phyloP scores from a whole-genome alignment of 2,329 filamentous ascomycete genomes.

The Botrytis fragariae region DNA sequence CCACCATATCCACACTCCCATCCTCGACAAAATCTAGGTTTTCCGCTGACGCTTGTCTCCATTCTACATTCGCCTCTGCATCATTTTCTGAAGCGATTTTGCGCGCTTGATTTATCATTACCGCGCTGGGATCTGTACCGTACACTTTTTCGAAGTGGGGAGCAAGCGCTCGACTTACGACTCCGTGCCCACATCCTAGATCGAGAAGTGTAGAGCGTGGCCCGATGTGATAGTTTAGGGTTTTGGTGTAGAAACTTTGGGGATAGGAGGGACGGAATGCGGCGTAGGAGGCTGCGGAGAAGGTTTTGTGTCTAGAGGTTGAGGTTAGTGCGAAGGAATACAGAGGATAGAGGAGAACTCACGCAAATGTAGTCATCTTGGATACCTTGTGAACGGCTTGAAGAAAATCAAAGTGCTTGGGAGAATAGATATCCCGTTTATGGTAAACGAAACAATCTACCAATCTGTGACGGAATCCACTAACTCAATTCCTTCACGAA shows the following conservation, averaged over 20 bases:
- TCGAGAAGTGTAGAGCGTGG: constrained; percentile 47
- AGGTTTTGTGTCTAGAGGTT: constrained; percentile 49
- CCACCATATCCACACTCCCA: constrained; percentile 50
- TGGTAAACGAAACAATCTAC: background rate
- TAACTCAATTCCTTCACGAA: background rate
- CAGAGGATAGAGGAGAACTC: constrained; percentile 30
- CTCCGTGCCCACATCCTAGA: constrained; percentile 62
- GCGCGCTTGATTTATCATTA: constrained; percentile 54
- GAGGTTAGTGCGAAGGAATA: constrained; percentile 14
- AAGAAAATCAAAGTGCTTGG: background rate
- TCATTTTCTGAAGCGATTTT: constrained; percentile 8
- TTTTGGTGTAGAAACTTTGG: constrained; percentile 50
- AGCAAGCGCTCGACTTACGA: constrained; percentile 53
- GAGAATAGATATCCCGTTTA: background rate
- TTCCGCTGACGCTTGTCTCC: constrained; percentile 52
- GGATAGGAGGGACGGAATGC: constrained; percentile 60
- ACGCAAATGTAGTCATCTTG: constrained; percentile 51
- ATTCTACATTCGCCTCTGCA: constrained; percentile 46
- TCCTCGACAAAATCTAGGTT: constrained; percentile 50
- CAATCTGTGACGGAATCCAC: background rate
- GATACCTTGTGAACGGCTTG: background rate
- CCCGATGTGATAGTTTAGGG: constrained; percentile 53
- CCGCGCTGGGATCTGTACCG: constrained; percentile 55
- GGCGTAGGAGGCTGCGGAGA: constrained; percentile 57
- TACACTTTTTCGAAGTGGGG: constrained; percentile 51